Conservation (phyloP, 2,329 filamentous ascomycete genomes). For the Fusarium sp. region DNA sequence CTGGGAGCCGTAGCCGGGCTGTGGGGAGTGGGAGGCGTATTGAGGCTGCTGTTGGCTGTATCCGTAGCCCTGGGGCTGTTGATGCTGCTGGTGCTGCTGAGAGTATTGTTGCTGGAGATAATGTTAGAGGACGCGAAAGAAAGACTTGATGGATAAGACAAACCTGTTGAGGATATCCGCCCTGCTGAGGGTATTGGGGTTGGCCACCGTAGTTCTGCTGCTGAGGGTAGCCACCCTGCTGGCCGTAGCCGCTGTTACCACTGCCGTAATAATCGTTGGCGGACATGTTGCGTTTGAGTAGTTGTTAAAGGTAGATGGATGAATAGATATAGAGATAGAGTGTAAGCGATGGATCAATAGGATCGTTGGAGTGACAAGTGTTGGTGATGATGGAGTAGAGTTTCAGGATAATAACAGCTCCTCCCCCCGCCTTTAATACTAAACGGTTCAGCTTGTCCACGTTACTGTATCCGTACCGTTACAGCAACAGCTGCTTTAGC, state of each 20-base stretch:
- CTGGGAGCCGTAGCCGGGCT: constrained; percentile 44
- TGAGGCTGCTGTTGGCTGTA: constrained; percentile 44
- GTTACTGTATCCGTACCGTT: background rate
- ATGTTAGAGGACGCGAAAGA: constrained; percentile 2
- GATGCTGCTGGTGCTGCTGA: constrained; percentile 40
- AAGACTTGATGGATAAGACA: constrained; percentile 6
- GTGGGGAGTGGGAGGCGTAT: constrained; percentile 46
- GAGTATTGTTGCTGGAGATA: constrained; percentile 44
- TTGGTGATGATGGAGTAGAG: constrained; percentile 9
- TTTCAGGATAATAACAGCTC: constrained; percentile 1
- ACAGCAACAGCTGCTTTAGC: constrained; percentile 19
- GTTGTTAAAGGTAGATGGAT: background rate
- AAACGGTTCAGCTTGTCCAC: background rate
- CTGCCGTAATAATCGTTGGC: constrained; percentile 58
- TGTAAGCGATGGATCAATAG: constrained; percentile 8
- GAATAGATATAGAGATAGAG: background rate
- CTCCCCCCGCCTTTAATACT: constrained; percentile 45
- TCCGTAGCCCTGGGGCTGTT: constrained; percentile 29
- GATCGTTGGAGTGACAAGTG: background rate
- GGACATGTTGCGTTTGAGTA: constrained; percentile 51
- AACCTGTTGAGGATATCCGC: constrained; percentile 50
- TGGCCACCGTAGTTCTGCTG: constrained; percentile 43
- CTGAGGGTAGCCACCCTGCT: constrained; percentile 47
- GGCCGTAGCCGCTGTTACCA: constrained; percentile 46
- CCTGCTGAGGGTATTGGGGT: constrained; percentile 42